Conservation (phyloP, 306 rosid species). For the Quercus agrifolia region DNA sequence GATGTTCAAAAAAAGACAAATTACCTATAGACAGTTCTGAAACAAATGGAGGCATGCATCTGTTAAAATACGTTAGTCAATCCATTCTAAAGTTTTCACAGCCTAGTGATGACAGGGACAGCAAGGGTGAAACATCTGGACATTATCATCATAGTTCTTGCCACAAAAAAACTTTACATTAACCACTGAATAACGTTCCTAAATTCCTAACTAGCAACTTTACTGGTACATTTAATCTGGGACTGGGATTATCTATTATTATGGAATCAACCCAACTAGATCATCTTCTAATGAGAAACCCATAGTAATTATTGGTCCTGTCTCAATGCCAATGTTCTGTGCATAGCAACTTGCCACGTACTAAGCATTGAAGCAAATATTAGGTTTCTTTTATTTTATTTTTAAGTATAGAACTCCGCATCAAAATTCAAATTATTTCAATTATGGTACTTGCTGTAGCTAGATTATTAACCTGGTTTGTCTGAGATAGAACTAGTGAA, state of each 20-base stretch:
- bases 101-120: slow-evolving; percentile 6
- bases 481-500: slow-evolving; percentile 59
- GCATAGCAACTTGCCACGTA: neutral
- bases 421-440: neutral
- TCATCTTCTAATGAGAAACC: neutral
- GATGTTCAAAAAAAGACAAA: neutral
- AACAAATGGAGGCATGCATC: neutral
- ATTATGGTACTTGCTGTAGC: slow-evolving; percentile 3
- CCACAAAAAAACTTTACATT: neutral
- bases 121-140: neutral
- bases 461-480: slow-evolving; percentile 54
- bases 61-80: neutral
- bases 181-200: neutral
- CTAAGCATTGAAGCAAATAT: slow-evolving; percentile 4
- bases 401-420: neutral
- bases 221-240: slow-evolving; percentile 13
- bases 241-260: slow-evolving; percentile 1
- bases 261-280: neutral
- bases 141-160: neutral
- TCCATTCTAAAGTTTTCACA: neutral
- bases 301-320: neutral
- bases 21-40: neutral
- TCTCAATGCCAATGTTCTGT: neutral
- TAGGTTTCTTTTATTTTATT: neutral
- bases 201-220: neutral